These are phyloP conservation scores for Venturia pyrina DNA, from an alignment of 2,329 filamentous ascomycete species.

Conservation along the genomic window DNA sequence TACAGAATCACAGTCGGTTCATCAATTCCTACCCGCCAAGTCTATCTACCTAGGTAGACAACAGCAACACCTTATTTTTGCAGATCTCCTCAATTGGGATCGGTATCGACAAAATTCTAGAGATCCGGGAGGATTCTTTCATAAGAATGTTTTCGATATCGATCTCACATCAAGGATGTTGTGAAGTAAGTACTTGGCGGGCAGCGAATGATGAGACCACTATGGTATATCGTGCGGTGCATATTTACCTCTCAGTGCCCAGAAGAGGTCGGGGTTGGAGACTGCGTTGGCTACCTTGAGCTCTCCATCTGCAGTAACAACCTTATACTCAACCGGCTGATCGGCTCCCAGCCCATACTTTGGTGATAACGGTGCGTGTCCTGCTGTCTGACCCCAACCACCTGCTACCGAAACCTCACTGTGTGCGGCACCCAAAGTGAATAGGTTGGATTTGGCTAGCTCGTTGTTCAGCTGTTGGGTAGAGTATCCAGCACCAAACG, in stretches of 20 bases:
- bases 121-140: no score
- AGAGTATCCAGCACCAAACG: constrained; percentile 4
- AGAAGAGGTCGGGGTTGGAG: constrained; percentile 13
- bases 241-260: constrained; percentile 12
- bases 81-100: no score
- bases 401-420: constrained; percentile 1
- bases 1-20: no score
- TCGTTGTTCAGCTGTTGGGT: constrained; percentile 5
- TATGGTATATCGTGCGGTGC: no score
- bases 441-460: neutral
- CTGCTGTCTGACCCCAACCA: constrained; percentile 9
- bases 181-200: no score
- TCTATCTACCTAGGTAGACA: no score
- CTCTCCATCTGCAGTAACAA: constrained; percentile 22
- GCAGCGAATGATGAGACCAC: no score
- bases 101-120: no score
- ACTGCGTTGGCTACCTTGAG: constrained; percentile 11
- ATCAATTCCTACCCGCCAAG: no score
- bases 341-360: constrained; percentile 23
- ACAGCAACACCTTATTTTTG: no score
- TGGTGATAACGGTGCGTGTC: constrained; percentile 1
- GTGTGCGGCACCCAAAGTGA: constrained; percentile 12
- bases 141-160: no score
- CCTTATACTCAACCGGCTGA: constrained; percentile 19
- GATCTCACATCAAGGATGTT: no score